Evolutionary conservation across 2,329 filamentous ascomycete genomes (phyloP).

Genomic region (Fusarium verrucosum): DNA sequence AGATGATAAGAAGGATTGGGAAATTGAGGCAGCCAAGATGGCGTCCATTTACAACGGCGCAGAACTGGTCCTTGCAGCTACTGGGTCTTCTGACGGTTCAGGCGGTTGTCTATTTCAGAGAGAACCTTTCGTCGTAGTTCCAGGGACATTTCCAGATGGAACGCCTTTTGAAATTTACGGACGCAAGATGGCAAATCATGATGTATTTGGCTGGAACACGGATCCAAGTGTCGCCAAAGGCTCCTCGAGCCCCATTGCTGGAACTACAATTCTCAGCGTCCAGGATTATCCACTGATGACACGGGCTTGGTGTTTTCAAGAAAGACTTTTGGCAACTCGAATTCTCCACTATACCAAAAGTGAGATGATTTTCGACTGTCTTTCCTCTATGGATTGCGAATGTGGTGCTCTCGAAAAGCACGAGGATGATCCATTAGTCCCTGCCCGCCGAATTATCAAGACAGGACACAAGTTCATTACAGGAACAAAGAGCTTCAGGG

Average conservation of each 20-base stretch:
- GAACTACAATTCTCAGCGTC: neutral
- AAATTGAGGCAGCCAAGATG: constrained; percentile 44
- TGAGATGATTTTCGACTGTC: constrained; percentile 43
- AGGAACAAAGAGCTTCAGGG: constrained; percentile 5
- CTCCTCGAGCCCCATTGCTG: constrained; percentile 9
- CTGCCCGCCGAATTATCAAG: constrained; percentile 36
- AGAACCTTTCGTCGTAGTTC: constrained; percentile 14
- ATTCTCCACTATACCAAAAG: constrained; percentile 44
- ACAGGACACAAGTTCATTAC: constrained; percentile 33
- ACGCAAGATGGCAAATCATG: constrained; percentile 11
- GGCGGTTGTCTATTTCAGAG: constrained; percentile 38
- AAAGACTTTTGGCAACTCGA: constrained; percentile 42
- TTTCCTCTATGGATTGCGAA: constrained; percentile 39
- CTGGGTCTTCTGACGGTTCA: constrained; percentile 26
- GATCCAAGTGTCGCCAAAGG: constrained; percentile 6
- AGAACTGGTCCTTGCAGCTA: constrained; percentile 40
- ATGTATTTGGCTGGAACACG: constrained; percentile 25
- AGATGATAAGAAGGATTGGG: constrained; percentile 40
- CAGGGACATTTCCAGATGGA: constrained; percentile 17
- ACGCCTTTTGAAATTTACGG: constrained; percentile 31
- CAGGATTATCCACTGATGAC: constrained; percentile 32
- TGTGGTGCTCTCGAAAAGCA: constrained; percentile 35
- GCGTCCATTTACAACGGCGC: constrained; percentile 41
- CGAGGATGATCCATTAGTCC: constrained; percentile 24
- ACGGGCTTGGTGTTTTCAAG: constrained; percentile 47